These are phyloP conservation scores for Chloris gayana DNA, from an alignment of 176 grass and related monocot genomes.

Conservation along the genomic window DNA sequence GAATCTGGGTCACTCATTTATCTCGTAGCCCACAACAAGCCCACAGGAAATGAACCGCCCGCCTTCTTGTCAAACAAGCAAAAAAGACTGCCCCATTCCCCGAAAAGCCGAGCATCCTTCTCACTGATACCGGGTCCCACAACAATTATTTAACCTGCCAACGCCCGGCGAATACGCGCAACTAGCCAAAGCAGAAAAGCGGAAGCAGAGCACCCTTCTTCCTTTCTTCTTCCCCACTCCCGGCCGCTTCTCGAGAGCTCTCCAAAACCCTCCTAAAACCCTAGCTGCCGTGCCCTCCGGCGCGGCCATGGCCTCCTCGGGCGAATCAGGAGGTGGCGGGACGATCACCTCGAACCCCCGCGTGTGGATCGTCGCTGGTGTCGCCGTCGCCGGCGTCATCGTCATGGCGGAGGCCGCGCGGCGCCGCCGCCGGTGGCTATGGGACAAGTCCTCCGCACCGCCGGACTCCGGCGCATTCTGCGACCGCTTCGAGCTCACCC, in stretches of 20 bases:
- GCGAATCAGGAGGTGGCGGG: constrained; percentile 29
- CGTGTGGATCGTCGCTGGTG: constrained; percentile 71
- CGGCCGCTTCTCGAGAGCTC: constrained; percentile 4
- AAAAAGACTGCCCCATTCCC: neutral
- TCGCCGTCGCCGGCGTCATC: constrained; percentile 81
- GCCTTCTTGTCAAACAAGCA: constrained; percentile 41
- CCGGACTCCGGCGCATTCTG: constrained; percentile 64
- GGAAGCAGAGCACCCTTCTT: neutral
- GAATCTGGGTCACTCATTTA: neutral
- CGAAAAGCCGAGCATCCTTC: neutral
- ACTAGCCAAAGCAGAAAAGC: constrained; percentile 9
- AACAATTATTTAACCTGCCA: neutral
- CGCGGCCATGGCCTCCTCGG: constrained; percentile 41
- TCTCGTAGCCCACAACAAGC: neutral
- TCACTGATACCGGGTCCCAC: constrained; percentile 1
- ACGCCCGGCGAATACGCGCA: neutral
- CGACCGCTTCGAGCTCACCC: constrained; percentile 69
- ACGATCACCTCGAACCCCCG: constrained; percentile 27
- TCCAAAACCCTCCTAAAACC: constrained; percentile 69
- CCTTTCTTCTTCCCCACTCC: constrained; percentile 48
- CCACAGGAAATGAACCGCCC: neutral
- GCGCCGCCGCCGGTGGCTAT: constrained; percentile 56
- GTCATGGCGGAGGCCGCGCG: constrained; percentile 73
- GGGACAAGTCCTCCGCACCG: constrained; percentile 8
- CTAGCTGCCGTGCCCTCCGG: constrained; percentile 40